Conservation (phyloP, 2,329 filamentous ascomycete genomes). For the Alternaria dauci region DNA sequence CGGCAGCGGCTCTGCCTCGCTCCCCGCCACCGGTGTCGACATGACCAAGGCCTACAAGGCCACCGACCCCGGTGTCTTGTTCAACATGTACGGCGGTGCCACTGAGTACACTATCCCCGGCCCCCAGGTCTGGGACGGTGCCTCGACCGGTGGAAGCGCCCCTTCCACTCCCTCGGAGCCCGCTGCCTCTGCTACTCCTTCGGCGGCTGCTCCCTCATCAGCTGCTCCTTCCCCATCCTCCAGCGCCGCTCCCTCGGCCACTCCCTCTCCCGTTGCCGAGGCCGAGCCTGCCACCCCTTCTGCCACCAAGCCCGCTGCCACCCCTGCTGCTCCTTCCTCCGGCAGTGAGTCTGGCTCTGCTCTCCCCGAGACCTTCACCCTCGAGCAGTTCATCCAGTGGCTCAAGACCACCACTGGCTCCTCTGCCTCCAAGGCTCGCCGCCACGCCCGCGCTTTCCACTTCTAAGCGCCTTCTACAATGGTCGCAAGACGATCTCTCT, state of each 20-base stretch:
- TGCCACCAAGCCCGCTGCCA: constrained; percentile 8
- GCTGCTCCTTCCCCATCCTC: constrained; percentile 12
- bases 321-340: constrained; percentile 19
- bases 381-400: constrained; percentile 42
- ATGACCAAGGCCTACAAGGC: constrained; percentile 56
- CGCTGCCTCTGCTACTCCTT: constrained; percentile 11
- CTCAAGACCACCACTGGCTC: constrained; percentile 35
- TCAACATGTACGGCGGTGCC: constrained; percentile 50
- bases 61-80: constrained; percentile 51
- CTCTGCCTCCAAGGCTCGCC: constrained; percentile 32
- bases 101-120: constrained; percentile 53
- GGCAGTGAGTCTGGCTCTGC: constrained; percentile 26
- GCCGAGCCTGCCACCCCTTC: constrained; percentile 17
- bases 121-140: constrained; percentile 47
- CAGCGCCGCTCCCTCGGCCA: constrained; percentile 17
- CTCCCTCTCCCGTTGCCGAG: constrained; percentile 13
- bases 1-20: constrained; percentile 34
- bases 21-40: constrained; percentile 51
- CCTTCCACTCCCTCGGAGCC: constrained; percentile 21
- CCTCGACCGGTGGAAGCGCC: constrained; percentile 22
- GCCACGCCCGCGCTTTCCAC: constrained; percentile 51
- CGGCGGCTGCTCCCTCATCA: neutral
- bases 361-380: constrained; percentile 42
- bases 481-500: constrained; percentile 1
- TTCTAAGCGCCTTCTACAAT: constrained; percentile 39